A percentile compares a stretch with the other conserved stretches of the same genome.
Conservation (phyloP, 768 basidiomycete genomes). For the Phlegmacium glaucopus region DNA sequence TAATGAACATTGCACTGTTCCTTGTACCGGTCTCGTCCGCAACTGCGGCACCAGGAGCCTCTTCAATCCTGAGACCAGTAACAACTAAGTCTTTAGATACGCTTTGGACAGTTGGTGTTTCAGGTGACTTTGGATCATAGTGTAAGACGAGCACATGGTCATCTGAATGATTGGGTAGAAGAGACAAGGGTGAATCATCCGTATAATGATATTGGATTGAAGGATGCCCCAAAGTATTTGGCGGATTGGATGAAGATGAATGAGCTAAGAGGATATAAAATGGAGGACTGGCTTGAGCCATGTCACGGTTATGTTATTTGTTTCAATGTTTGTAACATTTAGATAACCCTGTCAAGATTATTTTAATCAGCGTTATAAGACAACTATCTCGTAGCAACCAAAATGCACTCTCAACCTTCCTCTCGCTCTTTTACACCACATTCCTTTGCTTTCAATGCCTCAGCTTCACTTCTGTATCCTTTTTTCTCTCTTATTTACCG, state of each 20-base stretch:
- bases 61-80: constrained; percentile 60
- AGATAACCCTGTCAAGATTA: too few species aligned
- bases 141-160: constrained; percentile 78
- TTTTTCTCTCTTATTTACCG: constrained; percentile 34
- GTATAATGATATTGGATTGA: constrained; percentile 78
- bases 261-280: constrained; percentile 70
- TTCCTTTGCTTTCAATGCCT: constrained; percentile 34
- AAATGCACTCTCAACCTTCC: constrained; percentile 15
- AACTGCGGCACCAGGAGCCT: constrained; percentile 70
- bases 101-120: constrained; percentile 47
- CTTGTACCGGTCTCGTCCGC: constrained; percentile 43
- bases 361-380: too few species aligned
- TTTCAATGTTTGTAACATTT: not conserved
- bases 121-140: constrained; percentile 45
- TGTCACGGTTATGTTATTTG: constrained; percentile 1
- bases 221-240: constrained; percentile 59
- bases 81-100: constrained; percentile 44
- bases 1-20: constrained; percentile 72
- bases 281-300: constrained; percentile 37
- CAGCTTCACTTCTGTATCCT: constrained; percentile 31
- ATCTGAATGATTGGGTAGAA: constrained; percentile 55
- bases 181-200: constrained; percentile 68
- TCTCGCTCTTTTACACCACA: constrained; percentile 14
- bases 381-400: constrained; percentile 24
- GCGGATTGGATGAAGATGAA: constrained; percentile 38